These are phyloP conservation scores for Arabidopsis lyrata DNA, from an alignment of 441 rosid genomes.

Conservation along the genomic window DNA sequence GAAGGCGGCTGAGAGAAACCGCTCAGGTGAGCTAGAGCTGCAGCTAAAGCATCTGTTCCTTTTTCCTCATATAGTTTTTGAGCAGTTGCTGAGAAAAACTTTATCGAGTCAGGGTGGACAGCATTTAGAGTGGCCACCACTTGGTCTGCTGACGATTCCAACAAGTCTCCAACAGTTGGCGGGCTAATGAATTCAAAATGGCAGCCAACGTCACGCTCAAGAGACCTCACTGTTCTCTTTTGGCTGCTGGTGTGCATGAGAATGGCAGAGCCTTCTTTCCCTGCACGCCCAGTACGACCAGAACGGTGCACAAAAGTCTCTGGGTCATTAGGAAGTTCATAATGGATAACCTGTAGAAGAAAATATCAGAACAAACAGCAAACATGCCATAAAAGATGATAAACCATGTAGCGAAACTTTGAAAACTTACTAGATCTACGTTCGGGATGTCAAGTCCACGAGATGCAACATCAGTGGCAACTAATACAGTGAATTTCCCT, in stretches of 20 bases:
- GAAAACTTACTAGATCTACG: conserved; percentile 80
- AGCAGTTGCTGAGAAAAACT: conserved; percentile 86
- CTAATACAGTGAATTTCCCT: conserved; percentile 97
- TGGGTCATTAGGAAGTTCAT: conserved; percentile 96
- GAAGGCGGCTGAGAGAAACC: conserved; percentile 95
- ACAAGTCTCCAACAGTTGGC: conserved; percentile 73
- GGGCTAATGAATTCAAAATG: conserved; percentile 88
- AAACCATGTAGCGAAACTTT: conserved; percentile 2
- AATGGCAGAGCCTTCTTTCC: conserved; percentile 93
- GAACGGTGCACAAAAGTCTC: conserved; percentile 99
- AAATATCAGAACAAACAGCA: conserved; percentile 34
- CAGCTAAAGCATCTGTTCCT: conserved; percentile 91
- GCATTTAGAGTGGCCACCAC: conserved; percentile 82
- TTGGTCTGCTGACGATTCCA: conserved; percentile 90
- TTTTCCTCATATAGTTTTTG: conserved; percentile 73
- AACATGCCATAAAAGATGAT: conserved; percentile 7
- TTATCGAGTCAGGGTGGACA: conserved; percentile 86
- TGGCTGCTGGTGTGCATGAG: conserved; percentile 84
- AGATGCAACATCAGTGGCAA: conserved; percentile 98
- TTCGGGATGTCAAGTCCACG: conserved; percentile 99
- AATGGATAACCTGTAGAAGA: conserved; percentile 80
- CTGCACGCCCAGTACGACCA: conserved; percentile 98
- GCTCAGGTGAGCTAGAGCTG: conserved; percentile 93
- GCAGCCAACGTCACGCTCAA: conserved; percentile 98
- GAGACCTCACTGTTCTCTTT: conserved; percentile 87